Evolutionary conservation across 2,329 filamentous ascomycete genomes (phyloP).

Genomic region (Aspergillus pseudoviridinutans): DNA sequence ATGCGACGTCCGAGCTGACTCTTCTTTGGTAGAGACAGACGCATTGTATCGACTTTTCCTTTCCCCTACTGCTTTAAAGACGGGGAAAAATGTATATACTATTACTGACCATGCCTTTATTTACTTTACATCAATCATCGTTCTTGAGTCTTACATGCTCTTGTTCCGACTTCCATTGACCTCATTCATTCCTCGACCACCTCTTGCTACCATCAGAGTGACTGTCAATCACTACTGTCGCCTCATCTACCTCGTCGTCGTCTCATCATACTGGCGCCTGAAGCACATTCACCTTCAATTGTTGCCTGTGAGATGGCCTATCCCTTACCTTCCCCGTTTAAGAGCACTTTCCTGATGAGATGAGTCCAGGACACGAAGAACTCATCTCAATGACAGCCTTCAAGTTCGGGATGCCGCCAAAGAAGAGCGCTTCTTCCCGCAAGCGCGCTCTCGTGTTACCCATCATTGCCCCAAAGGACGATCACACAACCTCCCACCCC

Average conservation of each 20-base stretch:
- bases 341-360: not conserved
- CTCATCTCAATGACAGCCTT: constrained; percentile 29
- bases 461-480: constrained; percentile 45
- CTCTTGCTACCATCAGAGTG: not conserved
- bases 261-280: not conserved
- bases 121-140: not conserved
- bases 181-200: not conserved
- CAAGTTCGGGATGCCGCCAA: constrained; percentile 35
- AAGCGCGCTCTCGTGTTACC: constrained; percentile 39
- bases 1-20: not conserved
- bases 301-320: not conserved
- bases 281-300: not conserved
- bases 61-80: not conserved
- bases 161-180: not conserved
- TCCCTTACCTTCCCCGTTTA: not conserved
- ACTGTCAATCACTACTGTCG: not conserved
- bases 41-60: not conserved
- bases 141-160: not conserved
- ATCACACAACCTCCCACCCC: constrained; percentile 22
- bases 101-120: not conserved
- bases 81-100: not conserved
- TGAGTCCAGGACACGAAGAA: not conserved
- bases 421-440: constrained; percentile 32
- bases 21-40: not conserved
- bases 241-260: no score